These are phyloP conservation scores for Miscanthus lutarioriparius DNA, from an alignment of 176 grass and related monocot genomes.

Conservation along the genomic window DNA sequence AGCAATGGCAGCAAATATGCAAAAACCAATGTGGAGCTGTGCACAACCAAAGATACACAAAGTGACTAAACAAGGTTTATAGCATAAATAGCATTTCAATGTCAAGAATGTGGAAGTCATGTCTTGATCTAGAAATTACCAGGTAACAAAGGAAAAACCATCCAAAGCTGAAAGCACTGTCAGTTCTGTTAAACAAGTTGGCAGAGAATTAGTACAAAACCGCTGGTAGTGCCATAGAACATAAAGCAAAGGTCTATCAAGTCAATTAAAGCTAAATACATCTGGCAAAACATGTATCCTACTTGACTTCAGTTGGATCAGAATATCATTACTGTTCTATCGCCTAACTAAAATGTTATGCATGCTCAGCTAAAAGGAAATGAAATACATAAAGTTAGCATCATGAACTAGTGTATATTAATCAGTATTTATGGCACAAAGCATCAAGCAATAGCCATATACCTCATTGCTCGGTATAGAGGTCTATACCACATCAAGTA, in stretches of 20 bases:
- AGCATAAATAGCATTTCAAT: conserved; percentile 3
- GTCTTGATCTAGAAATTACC: conserved; percentile 37
- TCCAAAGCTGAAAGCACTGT: conserved; percentile 67
- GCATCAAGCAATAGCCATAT: not conserved
- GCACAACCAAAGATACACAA: conserved; percentile 12
- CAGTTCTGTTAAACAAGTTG: conserved; percentile 60
- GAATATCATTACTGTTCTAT: not conserved
- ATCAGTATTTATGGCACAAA: conserved; percentile 4
- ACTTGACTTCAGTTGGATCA: not conserved
- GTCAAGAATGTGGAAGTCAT: conserved; percentile 18
- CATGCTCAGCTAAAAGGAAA: not conserved
- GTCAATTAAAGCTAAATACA: conserved; percentile 19
- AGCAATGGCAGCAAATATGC: conserved; percentile 66
- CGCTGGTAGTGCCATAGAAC: not conserved
- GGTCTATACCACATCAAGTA: conserved; percentile 97
- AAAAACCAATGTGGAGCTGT: conserved; percentile 68
- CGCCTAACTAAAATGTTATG: not conserved
- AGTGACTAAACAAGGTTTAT: conserved; percentile 23
- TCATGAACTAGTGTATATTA: not conserved
- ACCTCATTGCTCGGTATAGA: conserved; percentile 96
- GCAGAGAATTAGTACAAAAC: conserved; percentile 18
- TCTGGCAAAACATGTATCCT: not conserved
- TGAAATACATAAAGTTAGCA: not conserved
- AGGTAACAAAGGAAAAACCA: conserved; percentile 77
- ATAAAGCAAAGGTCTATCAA: not conserved